phyloP scores from a whole-genome alignment of 1,284 basidiomycete species.

The Pyrrhoderma noxium region DNA sequence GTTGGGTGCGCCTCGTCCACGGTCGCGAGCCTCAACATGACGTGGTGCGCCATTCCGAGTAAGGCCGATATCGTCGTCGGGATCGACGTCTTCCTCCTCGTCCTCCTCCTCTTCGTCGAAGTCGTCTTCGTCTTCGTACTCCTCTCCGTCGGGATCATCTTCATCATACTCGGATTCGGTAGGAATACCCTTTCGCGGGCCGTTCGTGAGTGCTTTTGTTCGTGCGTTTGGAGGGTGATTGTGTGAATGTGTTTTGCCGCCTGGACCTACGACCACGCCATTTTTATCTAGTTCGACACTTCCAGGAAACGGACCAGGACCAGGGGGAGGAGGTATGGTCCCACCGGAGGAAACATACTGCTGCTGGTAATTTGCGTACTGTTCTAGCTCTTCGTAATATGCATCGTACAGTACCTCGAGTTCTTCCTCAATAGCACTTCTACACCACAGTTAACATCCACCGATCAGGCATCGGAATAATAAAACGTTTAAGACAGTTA shows the following conservation, averaged over 20 bases:
- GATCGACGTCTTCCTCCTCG: slow-evolving; percentile 54
- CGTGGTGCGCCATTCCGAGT: slow-evolving; percentile 22
- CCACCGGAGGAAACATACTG: slow-evolving; percentile 83
- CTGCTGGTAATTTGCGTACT: slow-evolving; percentile 96
- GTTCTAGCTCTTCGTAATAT: slow-evolving; percentile 99
- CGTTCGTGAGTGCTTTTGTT: slow-evolving; percentile 33
- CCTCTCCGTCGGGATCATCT: slow-evolving; percentile 53
- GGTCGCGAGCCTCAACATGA: slow-evolving; percentile 17
- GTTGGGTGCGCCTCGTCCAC: slow-evolving; percentile 28
- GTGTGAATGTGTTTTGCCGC: slow-evolving; percentile 32
- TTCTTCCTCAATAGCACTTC: slow-evolving; percentile 97
- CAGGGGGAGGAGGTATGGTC: slow-evolving; percentile 83
- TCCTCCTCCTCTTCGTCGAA: slow-evolving; percentile 61
- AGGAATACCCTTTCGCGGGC: slow-evolving; percentile 38
- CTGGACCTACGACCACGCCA: slow-evolving; percentile 70
- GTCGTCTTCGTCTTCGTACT: slow-evolving; percentile 59
- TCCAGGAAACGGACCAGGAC: slow-evolving; percentile 97
- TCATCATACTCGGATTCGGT: slow-evolving; percentile 60
- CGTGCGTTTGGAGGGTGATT: slow-evolving; percentile 27
- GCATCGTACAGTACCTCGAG: slow-evolving; percentile 98
- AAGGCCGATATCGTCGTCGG: slow-evolving; percentile 39
- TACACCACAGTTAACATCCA: slow-evolving; percentile 30
- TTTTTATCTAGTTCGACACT: slow-evolving; percentile 93
- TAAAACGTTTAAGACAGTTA: slow-evolving; percentile 10
- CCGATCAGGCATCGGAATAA: neutral